Conservation (phyloP, 352 stramenopile species). For the Thalassiosira allenii region DNA sequence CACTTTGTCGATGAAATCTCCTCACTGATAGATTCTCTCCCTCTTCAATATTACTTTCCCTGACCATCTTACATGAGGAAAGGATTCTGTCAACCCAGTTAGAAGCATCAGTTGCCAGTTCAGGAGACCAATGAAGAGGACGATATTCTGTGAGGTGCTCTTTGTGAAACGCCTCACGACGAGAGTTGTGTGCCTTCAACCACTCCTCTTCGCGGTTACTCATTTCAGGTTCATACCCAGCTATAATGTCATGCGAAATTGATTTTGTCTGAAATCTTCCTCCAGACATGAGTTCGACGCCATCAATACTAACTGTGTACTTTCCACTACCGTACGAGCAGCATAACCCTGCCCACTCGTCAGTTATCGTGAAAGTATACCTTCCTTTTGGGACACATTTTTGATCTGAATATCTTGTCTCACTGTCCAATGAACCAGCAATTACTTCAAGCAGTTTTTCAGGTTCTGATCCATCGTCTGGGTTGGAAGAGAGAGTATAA, state of each 20-base stretch:
- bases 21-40: constrained; percentile 13
- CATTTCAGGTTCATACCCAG: constrained; percentile 25
- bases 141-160: constrained; percentile 16
- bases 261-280: constrained; percentile 8
- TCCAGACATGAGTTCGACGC: constrained; percentile 9
- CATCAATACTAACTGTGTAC: constrained; percentile 19
- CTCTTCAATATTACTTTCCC: neutral
- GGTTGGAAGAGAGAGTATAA: neutral
- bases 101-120: constrained; percentile 18
- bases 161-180: constrained; percentile 33
- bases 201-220: constrained; percentile 20
- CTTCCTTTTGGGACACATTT: constrained; percentile 15
- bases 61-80: neutral
- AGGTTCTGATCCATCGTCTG: neutral
- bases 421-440: constrained; percentile 11
- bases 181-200: constrained; percentile 29
- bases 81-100: constrained; percentile 18
- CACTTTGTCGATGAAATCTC: neutral
- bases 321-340: constrained; percentile 11
- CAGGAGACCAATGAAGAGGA: constrained; percentile 30
- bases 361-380: constrained; percentile 25
- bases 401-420: constrained; percentile 20
- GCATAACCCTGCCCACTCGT: neutral
- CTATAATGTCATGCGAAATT: constrained; percentile 33
- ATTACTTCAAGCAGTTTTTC: neutral